A percentile compares a stretch with the other conserved stretches of the same genome.
Conservation (phyloP, 2,329 filamentous ascomycete species). For the Neurospora crassa region DNA sequence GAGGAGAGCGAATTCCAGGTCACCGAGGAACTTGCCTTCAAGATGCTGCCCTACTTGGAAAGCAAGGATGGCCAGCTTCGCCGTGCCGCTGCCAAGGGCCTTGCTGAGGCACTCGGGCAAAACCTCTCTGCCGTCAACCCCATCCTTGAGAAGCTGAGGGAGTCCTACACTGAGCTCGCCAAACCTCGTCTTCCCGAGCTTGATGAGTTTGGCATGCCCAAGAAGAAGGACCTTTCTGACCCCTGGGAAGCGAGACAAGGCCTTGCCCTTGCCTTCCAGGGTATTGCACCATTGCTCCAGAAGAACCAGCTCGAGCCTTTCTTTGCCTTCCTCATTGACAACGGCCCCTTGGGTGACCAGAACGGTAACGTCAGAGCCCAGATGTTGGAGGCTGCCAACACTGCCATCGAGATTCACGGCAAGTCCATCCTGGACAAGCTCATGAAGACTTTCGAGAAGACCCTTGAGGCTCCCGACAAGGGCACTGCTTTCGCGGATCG, state of each 20-base stretch:
- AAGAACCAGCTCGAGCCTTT: conserved; percentile 64
- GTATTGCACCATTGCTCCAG: conserved; percentile 63
- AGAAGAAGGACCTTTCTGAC: conserved; percentile 78
- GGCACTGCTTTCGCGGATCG: conserved; percentile 74
- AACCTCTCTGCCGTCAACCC: conserved; percentile 50
- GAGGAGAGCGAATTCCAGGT: conserved; percentile 79
- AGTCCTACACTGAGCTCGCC: conserved; percentile 66
- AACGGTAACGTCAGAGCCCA: conserved; percentile 69
- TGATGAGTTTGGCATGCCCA: conserved; percentile 90
- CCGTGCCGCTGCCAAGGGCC: conserved; percentile 69
- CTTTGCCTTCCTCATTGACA: conserved; percentile 75
- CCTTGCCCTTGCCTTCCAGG: conserved; percentile 77
- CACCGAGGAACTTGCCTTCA: conserved; percentile 51
- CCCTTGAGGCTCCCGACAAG: conserved; percentile 77
- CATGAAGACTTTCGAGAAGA: conserved; percentile 85
- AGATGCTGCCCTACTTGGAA: conserved; percentile 69
- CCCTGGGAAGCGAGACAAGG: conserved; percentile 89
- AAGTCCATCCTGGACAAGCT: conserved; percentile 75
- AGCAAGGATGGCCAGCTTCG: conserved; percentile 74
- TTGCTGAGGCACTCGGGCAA: conserved; percentile 62
- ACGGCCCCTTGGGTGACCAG: conserved; percentile 78
- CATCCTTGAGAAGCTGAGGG: conserved; percentile 56
- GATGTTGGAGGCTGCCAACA: conserved; percentile 85
- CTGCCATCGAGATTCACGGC: conserved; percentile 72
- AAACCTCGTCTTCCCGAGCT: conserved; percentile 76